A percentile compares a stretch with the other conserved stretches of the same genome.
These are phyloP conservation scores for Fusarium subglutinans DNA, from an alignment of 2,329 filamentous ascomycete genomes.

Conservation along the genomic window DNA sequence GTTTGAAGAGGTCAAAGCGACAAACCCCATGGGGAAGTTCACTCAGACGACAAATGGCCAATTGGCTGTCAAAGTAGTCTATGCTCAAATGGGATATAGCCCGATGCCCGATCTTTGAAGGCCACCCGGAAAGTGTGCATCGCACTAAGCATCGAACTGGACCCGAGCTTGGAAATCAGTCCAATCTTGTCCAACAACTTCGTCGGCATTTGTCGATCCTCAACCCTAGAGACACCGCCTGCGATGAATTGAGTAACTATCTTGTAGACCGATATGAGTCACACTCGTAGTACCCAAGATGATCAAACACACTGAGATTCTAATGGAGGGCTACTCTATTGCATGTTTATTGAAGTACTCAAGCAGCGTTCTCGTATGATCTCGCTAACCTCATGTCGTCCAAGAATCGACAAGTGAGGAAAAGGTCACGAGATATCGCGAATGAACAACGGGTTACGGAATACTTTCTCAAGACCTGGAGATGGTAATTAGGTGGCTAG, in stretches of 20 bases:
- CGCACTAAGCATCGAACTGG: not conserved
- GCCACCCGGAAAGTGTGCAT: not conserved
- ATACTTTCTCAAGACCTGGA: not conserved
- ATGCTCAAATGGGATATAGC: not conserved
- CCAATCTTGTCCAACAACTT: not conserved
- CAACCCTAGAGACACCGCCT: not conserved
- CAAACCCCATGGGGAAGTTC: not conserved
- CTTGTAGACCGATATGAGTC: not conserved
- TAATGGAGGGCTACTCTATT: not conserved
- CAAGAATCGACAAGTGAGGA: not conserved
- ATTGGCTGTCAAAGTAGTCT: not conserved
- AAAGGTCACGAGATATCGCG: no score
- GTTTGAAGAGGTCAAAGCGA: not conserved
- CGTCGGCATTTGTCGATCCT: not conserved
- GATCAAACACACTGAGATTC: not conserved
- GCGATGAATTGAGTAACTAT: not conserved
- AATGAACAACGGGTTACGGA: not conserved
- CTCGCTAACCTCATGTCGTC: not conserved
- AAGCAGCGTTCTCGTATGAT: not conserved
- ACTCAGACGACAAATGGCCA: not conserved
- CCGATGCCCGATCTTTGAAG: not conserved
- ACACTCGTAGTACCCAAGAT: not conserved
- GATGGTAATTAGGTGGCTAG: not conserved
- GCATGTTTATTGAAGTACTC: not conserved
- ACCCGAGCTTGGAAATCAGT: not conserved